Evolutionary conservation across 495 filamentous ascomycete species (phyloP), one percentile per base, ranked within the genome.

Genomic region (Cudoniella acicularis): DNA sequence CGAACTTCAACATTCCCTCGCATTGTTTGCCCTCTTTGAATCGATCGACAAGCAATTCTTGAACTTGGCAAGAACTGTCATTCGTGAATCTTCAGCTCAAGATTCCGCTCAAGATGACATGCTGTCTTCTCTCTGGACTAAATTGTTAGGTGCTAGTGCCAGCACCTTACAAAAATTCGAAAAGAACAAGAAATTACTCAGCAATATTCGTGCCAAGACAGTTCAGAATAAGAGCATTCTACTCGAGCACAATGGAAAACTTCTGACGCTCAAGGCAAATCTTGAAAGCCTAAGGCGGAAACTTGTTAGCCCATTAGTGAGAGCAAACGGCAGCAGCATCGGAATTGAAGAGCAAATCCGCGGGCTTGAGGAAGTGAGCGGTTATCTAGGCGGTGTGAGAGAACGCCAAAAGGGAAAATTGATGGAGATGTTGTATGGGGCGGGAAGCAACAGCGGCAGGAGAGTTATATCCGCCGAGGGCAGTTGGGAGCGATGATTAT

Each of bases 11-110:
- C 85, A 92, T 68, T 87, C 85, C 22, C 82, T 88, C 2, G 79
- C 83, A 0, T 82, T 96, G 2, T 93, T 96, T 67, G 77, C 79
- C 9, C 83, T 96, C 10, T 96, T 96, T 71, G 90, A 95, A 60
- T 81, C 84, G 52, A 91, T 96, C 62, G 92, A 96, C 71, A 81
- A 83, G 40, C 90, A 95, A 65, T 96, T 96, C 75, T 77, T 88
- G 45, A 96, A 94, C 67, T 77, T 96, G 0, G 89, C 89, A 43
- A 87, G 92, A 47, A 87, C 87, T n/a, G 91, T 96, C 9, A 83
- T 88, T 40, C 88, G 89, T 68, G 92, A 96, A 66, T 80, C 83
- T 18, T 87, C 88, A 60, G 77, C 82, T 25, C 90, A 96, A 62
- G 90, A 95, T 60, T 81, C 85, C 3, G 79, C 83, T 13, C 88